These are phyloP conservation scores for Thelonectria rubi DNA, from an alignment of 2,329 filamentous ascomycete genomes.

Conservation along the genomic window DNA sequence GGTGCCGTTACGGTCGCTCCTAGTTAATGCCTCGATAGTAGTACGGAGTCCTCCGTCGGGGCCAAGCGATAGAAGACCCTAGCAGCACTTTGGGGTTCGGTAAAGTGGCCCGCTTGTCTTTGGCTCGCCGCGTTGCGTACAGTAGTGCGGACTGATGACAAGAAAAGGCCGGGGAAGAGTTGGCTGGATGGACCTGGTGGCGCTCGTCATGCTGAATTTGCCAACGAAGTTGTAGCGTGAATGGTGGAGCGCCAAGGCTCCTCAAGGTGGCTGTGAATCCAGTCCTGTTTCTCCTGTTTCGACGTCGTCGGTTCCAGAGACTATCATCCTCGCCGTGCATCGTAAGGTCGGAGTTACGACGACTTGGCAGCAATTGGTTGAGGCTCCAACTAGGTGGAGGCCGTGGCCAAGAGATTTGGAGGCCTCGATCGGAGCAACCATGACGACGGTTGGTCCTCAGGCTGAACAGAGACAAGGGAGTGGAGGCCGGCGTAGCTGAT, in stretches of 20 bases:
- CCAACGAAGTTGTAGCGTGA: background rate
- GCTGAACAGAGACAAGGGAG: background rate
- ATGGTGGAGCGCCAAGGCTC: conserved; percentile 7
- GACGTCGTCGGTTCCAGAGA: background rate
- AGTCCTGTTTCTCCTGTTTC: background rate
- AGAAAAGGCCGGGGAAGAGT: background rate
- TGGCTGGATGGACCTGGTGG: conserved; percentile 3
- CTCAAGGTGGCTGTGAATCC: background rate
- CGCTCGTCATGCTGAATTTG: background rate
- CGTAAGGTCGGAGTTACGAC: background rate
- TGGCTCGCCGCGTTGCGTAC: background rate
- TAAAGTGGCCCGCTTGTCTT: background rate
- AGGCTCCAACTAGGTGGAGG: background rate
- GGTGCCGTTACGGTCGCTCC: background rate
- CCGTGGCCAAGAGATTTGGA: conserved; percentile 13
- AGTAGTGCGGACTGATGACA: background rate
- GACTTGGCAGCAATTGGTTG: background rate
- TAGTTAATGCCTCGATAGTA: conserved; percentile 1
- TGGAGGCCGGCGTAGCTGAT: conserved; percentile 2
- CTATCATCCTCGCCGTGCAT: background rate
- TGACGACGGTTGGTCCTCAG: background rate
- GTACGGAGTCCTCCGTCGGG: background rate
- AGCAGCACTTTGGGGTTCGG: background rate
- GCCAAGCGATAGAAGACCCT: background rate
- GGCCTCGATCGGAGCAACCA: conserved; percentile 14